phyloP scores from a whole-genome alignment of 305 asterid species.

The Fraxinus velutina region DNA sequence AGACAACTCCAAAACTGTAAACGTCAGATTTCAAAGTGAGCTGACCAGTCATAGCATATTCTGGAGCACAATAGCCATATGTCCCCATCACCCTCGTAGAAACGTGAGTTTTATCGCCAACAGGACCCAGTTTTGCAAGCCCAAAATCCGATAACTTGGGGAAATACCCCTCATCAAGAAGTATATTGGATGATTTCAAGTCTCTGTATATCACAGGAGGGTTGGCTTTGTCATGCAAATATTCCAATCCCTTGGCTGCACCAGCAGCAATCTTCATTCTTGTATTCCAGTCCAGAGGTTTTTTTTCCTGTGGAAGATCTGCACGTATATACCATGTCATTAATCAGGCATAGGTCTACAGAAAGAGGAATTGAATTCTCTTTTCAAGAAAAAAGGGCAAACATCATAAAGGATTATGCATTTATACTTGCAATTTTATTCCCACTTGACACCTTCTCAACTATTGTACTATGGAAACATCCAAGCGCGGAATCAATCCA shows the following conservation, averaged over 20 bases:
- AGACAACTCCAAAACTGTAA: constrained; percentile 89
- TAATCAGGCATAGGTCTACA: neutral
- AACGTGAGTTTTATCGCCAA: constrained; percentile 89
- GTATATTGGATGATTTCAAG: constrained; percentile 80
- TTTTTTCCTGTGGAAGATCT: constrained; percentile 68
- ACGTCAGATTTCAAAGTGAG: constrained; percentile 90
- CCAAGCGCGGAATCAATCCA: neutral
- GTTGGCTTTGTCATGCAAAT: constrained; percentile 87
- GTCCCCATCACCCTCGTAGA: constrained; percentile 97
- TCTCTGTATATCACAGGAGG: constrained; percentile 94
- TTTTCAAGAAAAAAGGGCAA: neutral
- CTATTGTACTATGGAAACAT: neutral
- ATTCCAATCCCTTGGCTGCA: constrained; percentile 90
- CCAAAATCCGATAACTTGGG: constrained; percentile 92
- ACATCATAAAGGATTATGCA: neutral
- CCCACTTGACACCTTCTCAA: neutral
- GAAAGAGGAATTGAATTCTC: neutral
- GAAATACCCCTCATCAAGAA: constrained; percentile 73
- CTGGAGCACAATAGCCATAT: constrained; percentile 92
- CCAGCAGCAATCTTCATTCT: constrained; percentile 94
- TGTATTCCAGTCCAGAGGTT: constrained; percentile 83
- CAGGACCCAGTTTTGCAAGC: constrained; percentile 89
- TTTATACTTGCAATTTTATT: constrained; percentile 2
- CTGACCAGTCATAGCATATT: constrained; percentile 95
- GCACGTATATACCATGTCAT: constrained; percentile 22